Evolutionary conservation across 495 filamentous ascomycete species (phyloP), one percentile per base, ranked within the genome.

Genomic region (Penicillium simplicissimum): DNA sequence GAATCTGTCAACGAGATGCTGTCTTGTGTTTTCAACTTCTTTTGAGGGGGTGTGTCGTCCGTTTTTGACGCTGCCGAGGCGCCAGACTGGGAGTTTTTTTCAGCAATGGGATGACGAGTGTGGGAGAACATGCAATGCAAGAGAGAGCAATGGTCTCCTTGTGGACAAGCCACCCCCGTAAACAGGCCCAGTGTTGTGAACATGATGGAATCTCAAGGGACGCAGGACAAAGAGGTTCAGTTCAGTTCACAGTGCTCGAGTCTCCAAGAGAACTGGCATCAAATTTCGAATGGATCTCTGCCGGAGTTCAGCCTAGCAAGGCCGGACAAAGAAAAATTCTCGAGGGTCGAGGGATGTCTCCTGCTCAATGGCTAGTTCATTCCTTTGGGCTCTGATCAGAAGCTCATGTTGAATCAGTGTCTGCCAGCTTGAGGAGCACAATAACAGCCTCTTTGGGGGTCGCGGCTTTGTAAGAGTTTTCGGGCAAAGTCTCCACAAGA

Each of bases 131-230:
- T 76, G 73, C 87, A 90, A 54, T 75, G 80, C n/a, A 82, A 67
- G 8, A 88, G 72, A 19, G 68, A 61, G 68, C 87, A 90, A 51
- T 69, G 51, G 54, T 85, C 74, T 15, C 83, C 81, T 52, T 84
- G 72, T 0, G 90, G 89, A 70, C 90, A 94, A 33, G 81, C 74
- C 31, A 91, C 77, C 31, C 77, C 77, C 64, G 82, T 86, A 72
- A 93, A 89, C 34, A 87, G 74, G 4, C 85, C 85, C 13, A 88
- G 78, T 7, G 88, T 76, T 14, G 82, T 75, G 65, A 90, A 90
- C 90, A 93, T 93, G 7, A 63, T 76, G 58, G 45, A 28, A 48
- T 48, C 21, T 3, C 9, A 9, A 36, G 19, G 33, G 34, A 53
- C 13, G 61, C 65, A 64, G 51, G 52, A 61, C 23, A 42, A 64